phyloP scores from a whole-genome alignment of 2,329 filamentous ascomycete genomes.

The Penicillium sp. region DNA sequence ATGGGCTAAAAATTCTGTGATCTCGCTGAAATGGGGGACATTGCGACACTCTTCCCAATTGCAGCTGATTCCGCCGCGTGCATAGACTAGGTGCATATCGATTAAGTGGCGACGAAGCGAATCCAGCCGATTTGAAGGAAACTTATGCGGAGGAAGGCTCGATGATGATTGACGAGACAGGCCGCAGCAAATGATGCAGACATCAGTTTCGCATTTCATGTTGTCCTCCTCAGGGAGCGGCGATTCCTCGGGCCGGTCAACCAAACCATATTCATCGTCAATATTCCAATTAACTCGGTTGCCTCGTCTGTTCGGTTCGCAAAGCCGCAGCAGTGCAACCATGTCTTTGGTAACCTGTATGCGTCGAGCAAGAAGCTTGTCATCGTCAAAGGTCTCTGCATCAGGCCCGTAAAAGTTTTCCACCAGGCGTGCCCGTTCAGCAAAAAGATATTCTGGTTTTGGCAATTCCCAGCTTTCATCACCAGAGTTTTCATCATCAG shows the following conservation, averaged over 20 bases:
- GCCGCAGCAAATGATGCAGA: slow-evolving; percentile 30
- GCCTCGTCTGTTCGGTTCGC: slow-evolving; percentile 24
- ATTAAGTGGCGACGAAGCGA: slow-evolving; percentile 26
- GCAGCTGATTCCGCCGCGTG: too few relatives aligned
- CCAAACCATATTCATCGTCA: not conserved
- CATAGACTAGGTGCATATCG: too few relatives aligned
- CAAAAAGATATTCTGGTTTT: slow-evolving; percentile 24
- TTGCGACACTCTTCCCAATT: too few relatives aligned
- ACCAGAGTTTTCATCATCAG: slow-evolving; percentile 69
- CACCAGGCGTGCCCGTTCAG: slow-evolving; percentile 22
- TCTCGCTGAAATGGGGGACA: too few relatives aligned
- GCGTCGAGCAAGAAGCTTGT: slow-evolving; percentile 25
- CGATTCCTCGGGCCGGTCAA: slow-evolving; percentile 17
- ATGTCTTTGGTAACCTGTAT: slow-evolving; percentile 33
- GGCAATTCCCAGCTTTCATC: slow-evolving; percentile 70
- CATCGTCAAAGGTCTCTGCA: slow-evolving; percentile 23
- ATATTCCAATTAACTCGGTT: slow-evolving; percentile 25
- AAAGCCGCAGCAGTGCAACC: slow-evolving; percentile 25
- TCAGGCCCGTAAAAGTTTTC: slow-evolving; percentile 29
- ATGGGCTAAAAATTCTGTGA: too few relatives aligned
- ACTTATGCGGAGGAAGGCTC: slow-evolving; percentile 27
- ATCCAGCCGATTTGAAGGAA: slow-evolving; percentile 22
- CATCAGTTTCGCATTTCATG: slow-evolving; percentile 21
- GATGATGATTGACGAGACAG: slow-evolving; percentile 22
- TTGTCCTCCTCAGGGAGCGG: slow-evolving; percentile 10